Evolutionary conservation across 306 rosid species (phyloP).

Genomic region (Corylus americana): DNA sequence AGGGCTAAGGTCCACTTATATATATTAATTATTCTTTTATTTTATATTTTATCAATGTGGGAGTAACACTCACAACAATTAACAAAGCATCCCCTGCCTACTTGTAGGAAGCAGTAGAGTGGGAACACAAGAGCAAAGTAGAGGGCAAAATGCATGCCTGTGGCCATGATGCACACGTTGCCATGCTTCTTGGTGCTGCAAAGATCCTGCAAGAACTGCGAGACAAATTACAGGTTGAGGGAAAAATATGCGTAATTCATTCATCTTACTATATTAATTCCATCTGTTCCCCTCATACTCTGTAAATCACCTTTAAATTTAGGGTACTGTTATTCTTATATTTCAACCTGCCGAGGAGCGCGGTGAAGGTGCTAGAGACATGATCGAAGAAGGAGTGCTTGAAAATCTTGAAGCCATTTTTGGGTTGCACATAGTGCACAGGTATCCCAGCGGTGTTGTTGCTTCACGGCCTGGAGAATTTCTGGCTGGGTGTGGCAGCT

Average conservation of each 20-base stretch:
- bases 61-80: no score
- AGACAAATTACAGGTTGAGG: conserved; percentile 55
- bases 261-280: background rate
- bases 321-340: conserved; percentile 76
- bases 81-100: background rate
- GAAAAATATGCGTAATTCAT: conserved; percentile 7
- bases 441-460: conserved; percentile 58
- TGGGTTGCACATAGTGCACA: conserved; percentile 53
- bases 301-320: conserved; percentile 19
- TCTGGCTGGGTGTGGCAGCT: conserved; percentile 96
- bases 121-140: conserved; percentile 88
- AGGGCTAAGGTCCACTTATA: no score
- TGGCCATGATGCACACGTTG: conserved; percentile 81
- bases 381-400: conserved; percentile 70
- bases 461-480: conserved; percentile 78
- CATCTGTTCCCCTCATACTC: background rate
- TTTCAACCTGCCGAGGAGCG: conserved; percentile 93
- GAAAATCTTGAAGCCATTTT: conserved; percentile 79
- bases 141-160: conserved; percentile 94
- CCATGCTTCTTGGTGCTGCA: conserved; percentile 96
- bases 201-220: conserved; percentile 63
- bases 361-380: conserved; percentile 77
- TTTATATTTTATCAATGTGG: no score
- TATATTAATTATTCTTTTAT: no score
- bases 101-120: conserved; percentile 70